A percentile compares a stretch with the other conserved stretches of the same genome.
phyloP scores from a whole-genome alignment of 768 basidiomycete species.

The Rhizopogon salebrosus region DNA sequence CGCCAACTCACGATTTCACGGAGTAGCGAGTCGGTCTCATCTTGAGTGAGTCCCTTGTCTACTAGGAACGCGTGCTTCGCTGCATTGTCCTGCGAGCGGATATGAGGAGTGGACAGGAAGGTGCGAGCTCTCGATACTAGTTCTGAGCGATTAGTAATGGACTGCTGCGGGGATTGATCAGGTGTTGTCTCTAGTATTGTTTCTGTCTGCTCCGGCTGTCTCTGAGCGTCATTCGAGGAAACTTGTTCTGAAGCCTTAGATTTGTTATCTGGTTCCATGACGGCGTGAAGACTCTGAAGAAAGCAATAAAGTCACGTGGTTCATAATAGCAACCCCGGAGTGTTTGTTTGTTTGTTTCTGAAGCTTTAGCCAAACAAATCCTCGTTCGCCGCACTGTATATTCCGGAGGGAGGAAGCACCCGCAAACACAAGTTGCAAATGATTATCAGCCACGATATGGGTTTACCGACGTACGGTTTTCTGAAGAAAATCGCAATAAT shows the following conservation, averaged over 20 bases:
- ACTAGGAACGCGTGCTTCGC: constrained; percentile 60
- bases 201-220: neutral
- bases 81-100: constrained; percentile 47
- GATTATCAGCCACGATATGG: no score
- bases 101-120: constrained; percentile 65
- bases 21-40: constrained; percentile 56
- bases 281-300: no score
- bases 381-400: no score
- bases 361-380: neutral
- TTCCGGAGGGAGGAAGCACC: no score
- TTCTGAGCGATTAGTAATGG: constrained; percentile 32
- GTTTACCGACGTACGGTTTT: no score
- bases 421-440: no score
- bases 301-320: neutral
- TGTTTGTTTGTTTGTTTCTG: neutral
- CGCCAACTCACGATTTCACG: constrained; percentile 45
- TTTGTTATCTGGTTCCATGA: neutral
- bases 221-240: neutral
- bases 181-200: neutral
- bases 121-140: constrained; percentile 51
- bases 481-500: no score
- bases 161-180: neutral
- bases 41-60: constrained; percentile 64
- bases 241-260: neutral
- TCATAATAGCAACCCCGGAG: no score